Evolutionary conservation across 371 early-diverging fungal genomes (phyloP), one percentile per base, ranked within the genome.

Genomic region (Sporodiniella umbellata): DNA sequence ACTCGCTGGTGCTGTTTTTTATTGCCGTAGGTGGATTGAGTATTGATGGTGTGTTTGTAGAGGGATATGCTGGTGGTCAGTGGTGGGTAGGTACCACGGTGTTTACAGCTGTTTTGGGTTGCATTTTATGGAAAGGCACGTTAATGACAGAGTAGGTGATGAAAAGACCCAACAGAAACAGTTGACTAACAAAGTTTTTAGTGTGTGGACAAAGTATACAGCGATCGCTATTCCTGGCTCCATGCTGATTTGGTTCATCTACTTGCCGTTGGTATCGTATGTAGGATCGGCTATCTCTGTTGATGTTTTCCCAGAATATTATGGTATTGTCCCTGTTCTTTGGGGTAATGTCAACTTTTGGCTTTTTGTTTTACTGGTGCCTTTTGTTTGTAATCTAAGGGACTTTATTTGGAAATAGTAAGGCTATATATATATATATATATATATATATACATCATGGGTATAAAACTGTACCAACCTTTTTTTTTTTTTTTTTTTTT

Each of bases 341-440:
- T 93, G 87, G 67, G 72, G 81, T 8, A 82, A 86, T 48, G 80
- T 82, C 2, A 78, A 79, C 24, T 98, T 95, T 65, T 98, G 97
- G 96, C 66, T 94, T 26, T 80, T 83, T 12, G 75, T 93, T 31
- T 60, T 94, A 8, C 42, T 97, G 30, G 62, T 96, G 25, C 95
- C 98, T 8, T 62, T 88, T 39, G 53, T 90, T 48, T 88, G 91
- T 60, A 83, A 90, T 52, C 54, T 89, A 33, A 81, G 96, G 48
- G 98, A 98, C 72, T 93, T 79, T 60, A 61, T 79, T 10, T 98
- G 92, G 92, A 96, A 95, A 79, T 96, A 85, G 88, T 91, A 81
- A 80, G 85, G 79, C n/a, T 15, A 19, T 2, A 37, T 31, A 35
- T 4, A 35, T 12, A 3, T 4, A 50, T 2, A 2, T 33, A 35